Conservation (phyloP, 805 yeast genomes). For the Ogataea angusta region DNA sequence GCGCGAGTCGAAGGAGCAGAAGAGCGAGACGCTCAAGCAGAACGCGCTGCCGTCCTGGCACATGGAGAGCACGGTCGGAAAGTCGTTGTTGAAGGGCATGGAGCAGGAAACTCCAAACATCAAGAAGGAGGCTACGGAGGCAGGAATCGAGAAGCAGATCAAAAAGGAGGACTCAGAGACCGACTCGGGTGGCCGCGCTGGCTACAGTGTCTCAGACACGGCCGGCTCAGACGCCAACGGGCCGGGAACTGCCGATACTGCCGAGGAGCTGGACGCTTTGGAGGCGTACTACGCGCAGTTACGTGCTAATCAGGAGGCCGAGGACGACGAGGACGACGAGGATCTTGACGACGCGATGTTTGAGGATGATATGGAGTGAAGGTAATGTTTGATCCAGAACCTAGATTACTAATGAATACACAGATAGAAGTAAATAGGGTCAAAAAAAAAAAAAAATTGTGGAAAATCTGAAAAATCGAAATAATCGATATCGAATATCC, state of each 20-base stretch:
- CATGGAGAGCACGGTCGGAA: constrained; percentile 83
- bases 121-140: constrained; percentile 22
- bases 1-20: constrained; percentile 60
- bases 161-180: constrained; percentile 14
- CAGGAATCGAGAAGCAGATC: constrained; percentile 14
- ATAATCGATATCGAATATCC: background rate
- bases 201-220: constrained; percentile 7
- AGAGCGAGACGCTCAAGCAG: constrained; percentile 72
- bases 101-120: constrained; percentile 44
- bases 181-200: constrained; percentile 4
- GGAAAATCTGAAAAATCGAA: background rate
- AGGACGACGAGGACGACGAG: constrained; percentile 46
- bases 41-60: constrained; percentile 98
- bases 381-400: background rate
- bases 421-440: background rate
- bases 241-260: constrained; percentile 43
- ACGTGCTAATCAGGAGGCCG: constrained; percentile 65
- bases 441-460: background rate
- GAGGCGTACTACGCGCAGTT: constrained; percentile 75
- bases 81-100: constrained; percentile 51
- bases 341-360: constrained; percentile 26
- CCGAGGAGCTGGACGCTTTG: constrained; percentile 68
- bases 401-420: background rate
- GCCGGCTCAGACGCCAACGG: constrained; percentile 12
- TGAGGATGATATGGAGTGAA: constrained; percentile 12